These are phyloP conservation scores for Boletus vermiculosoides DNA, from an alignment of 768 basidiomycete species.

Conservation along the genomic window DNA sequence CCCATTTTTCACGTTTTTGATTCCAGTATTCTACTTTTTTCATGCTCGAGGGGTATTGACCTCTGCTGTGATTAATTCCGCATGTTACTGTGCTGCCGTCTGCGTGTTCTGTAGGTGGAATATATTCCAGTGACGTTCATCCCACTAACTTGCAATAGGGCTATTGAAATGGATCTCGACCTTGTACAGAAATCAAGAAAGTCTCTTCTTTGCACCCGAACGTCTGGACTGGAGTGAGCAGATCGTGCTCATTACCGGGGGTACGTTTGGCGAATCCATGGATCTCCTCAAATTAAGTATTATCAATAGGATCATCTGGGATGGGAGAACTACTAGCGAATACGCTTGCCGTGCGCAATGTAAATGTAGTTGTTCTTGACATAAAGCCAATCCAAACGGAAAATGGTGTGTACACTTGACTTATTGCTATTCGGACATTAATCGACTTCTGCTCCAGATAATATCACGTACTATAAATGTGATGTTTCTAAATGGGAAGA, in stretches of 20 bases:
- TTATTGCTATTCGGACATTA: background rate
- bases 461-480: constrained; percentile 84
- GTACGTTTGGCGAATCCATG: constrained; percentile 40
- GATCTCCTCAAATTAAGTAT: background rate
- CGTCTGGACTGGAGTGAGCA: constrained; percentile 85
- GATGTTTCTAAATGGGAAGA: constrained; percentile 89
- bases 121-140: background rate
- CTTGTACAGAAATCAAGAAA: constrained; percentile 74
- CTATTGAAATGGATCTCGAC: constrained; percentile 66
- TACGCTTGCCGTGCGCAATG: constrained; percentile 79
- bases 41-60: constrained; percentile 57
- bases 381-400: constrained; percentile 73
- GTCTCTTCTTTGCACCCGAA: constrained; percentile 55
- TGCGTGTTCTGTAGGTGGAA: constrained; percentile 63
- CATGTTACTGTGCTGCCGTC: constrained; percentile 56
- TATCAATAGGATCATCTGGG: constrained; percentile 73
- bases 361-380: constrained; percentile 84
- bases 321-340: constrained; percentile 87
- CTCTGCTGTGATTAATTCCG: constrained; percentile 49
- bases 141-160: constrained; percentile 43
- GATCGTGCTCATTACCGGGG: constrained; percentile 89
- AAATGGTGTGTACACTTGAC: constrained; percentile 52
- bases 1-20: constrained; percentile 80
- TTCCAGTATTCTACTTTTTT: constrained; percentile 77
- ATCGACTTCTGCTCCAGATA: constrained; percentile 45